Evolutionary conservation across 202 grass and related monocot genomes (phyloP).

Genomic region (Elaeis oleifera): DNA sequence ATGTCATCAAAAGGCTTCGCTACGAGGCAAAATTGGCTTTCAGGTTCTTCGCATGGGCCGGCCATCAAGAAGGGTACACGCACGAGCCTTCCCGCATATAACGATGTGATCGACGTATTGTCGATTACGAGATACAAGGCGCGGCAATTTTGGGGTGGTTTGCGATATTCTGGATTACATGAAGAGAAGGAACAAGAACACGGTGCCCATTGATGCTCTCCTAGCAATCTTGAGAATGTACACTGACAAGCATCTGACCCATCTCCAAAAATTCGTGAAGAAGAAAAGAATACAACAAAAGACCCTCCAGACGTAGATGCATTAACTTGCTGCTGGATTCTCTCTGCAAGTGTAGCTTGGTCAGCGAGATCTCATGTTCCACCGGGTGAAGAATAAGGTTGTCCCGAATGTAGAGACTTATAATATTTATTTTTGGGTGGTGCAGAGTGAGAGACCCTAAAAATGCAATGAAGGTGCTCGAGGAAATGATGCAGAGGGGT

Average conservation of each 20-base stretch:
- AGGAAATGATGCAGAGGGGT: slow-evolving; percentile 76
- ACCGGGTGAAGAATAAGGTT: slow-evolving; percentile 52
- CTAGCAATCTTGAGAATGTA: slow-evolving; percentile 47
- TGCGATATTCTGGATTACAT: slow-evolving; percentile 79
- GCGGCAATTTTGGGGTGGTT: slow-evolving; percentile 69
- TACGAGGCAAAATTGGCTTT: slow-evolving; percentile 85
- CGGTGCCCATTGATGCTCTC: slow-evolving; percentile 45
- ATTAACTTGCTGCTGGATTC: slow-evolving; percentile 72
- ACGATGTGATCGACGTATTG: slow-evolving; percentile 75
- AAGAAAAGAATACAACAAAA: slow-evolving; percentile 58
- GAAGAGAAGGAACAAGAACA: slow-evolving; percentile 51
- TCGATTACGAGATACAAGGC: slow-evolving; percentile 74
- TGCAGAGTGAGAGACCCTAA: slow-evolving; percentile 65
- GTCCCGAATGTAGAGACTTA: slow-evolving; percentile 52
- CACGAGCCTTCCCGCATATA: slow-evolving; percentile 50
- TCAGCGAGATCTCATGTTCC: slow-evolving; percentile 60
- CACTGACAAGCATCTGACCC: slow-evolving; percentile 59
- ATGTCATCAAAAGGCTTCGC: slow-evolving; percentile 55
- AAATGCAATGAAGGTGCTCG: slow-evolving; percentile 75
- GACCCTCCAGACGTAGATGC: slow-evolving; percentile 53
- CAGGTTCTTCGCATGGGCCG: slow-evolving; percentile 68
- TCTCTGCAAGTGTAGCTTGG: slow-evolving; percentile 78
- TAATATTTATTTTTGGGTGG: slow-evolving; percentile 81
- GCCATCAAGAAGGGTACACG: slow-evolving; percentile 44
- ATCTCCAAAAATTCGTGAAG: slow-evolving; percentile 74